Conservation (phyloP, 148 eudicot species). For the Rhododendron mucronatum region DNA sequence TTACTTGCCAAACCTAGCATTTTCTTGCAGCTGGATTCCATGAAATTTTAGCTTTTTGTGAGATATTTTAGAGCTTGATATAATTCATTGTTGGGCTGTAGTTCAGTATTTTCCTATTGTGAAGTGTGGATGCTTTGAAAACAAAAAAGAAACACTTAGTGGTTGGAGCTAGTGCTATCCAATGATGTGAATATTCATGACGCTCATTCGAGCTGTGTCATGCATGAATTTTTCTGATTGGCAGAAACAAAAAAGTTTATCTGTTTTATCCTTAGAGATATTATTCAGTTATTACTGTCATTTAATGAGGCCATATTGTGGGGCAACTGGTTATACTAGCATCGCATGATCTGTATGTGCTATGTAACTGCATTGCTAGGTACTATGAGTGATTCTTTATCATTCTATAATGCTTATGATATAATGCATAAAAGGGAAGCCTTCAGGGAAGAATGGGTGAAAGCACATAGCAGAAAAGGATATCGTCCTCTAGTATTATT, state of each 20-base stretch:
- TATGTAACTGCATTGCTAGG: neutral
- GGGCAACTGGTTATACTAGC: neutral
- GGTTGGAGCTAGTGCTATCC: neutral
- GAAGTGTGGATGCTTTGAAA: neutral
- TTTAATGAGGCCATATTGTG: neutral
- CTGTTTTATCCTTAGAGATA: too few relatives aligned
- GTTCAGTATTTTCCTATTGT: neutral
- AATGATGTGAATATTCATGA: neutral
- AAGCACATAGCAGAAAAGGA: neutral
- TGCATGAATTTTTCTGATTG: neutral
- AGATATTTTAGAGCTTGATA: neutral
- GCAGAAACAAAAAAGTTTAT: neutral
- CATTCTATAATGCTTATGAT: neutral
- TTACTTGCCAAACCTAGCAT: neutral
- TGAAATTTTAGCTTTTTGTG: neutral
- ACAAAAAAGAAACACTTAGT: neutral
- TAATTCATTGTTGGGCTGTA: neutral
- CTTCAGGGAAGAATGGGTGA: neutral
- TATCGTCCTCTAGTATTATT: neutral
- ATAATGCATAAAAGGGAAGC: neutral
- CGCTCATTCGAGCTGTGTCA: neutral
- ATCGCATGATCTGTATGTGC: neutral
- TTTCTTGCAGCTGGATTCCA: neutral
- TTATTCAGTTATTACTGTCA: neutral
- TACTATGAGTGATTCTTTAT: neutral